These are phyloP conservation scores for Filosporella fistucella DNA, from an alignment of 495 filamentous ascomycete species.

Conservation along the genomic window DNA sequence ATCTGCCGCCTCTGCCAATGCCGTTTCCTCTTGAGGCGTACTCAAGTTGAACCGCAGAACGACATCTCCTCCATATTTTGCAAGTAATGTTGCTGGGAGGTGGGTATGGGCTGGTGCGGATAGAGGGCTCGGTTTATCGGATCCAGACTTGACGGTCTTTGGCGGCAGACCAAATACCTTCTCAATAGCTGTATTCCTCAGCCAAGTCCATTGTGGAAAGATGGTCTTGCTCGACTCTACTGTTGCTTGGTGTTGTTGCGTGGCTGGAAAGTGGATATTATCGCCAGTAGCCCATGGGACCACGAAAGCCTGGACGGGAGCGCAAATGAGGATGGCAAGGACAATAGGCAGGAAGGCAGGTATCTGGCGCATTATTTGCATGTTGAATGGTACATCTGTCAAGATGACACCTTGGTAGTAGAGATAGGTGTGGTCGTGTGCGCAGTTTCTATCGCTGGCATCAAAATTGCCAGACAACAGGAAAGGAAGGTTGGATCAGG, in stretches of 20 bases:
- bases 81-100: conserved; percentile 44
- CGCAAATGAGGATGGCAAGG: conserved; percentile 5
- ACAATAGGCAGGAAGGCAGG: conserved; percentile 11
- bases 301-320: conserved; percentile 19
- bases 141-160: conserved; percentile 18
- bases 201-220: conserved; percentile 42
- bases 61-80: conserved; percentile 73
- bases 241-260: conserved; percentile 1
- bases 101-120: conserved; percentile 20
- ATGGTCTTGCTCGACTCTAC: not conserved
- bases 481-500: no score
- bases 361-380: conserved; percentile 5
- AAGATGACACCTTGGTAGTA: not conserved
- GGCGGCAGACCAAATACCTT: conserved; percentile 54
- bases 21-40: conserved; percentile 62
- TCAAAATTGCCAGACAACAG: no score
- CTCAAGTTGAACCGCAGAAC: conserved; percentile 85
- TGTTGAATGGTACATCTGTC: conserved; percentile 11
- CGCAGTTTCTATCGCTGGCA: no score
- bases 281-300: conserved; percentile 18
- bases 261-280: conserved; percentile 6
- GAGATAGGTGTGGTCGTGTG: not conserved
- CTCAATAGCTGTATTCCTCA: conserved; percentile 63
- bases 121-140: conserved; percentile 14
- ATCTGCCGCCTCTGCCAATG: conserved; percentile 67